These are phyloP conservation scores for Naegleria fowleri DNA, from an alignment of 208 protist species.

Conservation along the genomic window DNA sequence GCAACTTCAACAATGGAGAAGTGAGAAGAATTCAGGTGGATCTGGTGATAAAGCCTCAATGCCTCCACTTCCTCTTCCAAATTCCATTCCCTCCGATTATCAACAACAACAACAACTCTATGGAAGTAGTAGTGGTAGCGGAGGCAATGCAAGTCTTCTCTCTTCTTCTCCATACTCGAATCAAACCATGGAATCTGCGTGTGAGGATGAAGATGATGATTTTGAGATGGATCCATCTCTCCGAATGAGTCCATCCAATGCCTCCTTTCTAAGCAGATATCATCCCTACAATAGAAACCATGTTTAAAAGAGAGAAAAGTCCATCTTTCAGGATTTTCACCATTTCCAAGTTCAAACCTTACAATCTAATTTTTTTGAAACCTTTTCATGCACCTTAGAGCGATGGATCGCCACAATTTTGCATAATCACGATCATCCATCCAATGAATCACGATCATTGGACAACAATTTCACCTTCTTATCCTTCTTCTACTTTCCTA, in stretches of 20 bases:
- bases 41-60: background rate
- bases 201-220: background rate
- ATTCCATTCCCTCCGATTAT: background rate
- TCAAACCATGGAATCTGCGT: too few relatives aligned
- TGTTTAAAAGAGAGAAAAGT: background rate
- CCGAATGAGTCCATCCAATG: background rate
- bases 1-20: slow-evolving; percentile 9
- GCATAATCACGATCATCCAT: too few relatives aligned
- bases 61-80: background rate
- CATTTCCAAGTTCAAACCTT: too few relatives aligned
- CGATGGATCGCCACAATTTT: too few relatives aligned
- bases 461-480: too few relatives aligned
- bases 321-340: too few relatives aligned
- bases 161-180: background rate
- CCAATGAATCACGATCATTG: too few relatives aligned
- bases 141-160: background rate
- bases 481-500: too few relatives aligned
- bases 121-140: background rate
- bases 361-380: too few relatives aligned
- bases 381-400: too few relatives aligned
- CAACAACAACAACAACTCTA: background rate
- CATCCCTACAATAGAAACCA: background rate
- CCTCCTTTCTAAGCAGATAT: background rate
- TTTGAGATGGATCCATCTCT: background rate
- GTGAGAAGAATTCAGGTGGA: background rate